Conservation (phyloP, 1,284 basidiomycete genomes). For the Caloboletus firmus region DNA sequence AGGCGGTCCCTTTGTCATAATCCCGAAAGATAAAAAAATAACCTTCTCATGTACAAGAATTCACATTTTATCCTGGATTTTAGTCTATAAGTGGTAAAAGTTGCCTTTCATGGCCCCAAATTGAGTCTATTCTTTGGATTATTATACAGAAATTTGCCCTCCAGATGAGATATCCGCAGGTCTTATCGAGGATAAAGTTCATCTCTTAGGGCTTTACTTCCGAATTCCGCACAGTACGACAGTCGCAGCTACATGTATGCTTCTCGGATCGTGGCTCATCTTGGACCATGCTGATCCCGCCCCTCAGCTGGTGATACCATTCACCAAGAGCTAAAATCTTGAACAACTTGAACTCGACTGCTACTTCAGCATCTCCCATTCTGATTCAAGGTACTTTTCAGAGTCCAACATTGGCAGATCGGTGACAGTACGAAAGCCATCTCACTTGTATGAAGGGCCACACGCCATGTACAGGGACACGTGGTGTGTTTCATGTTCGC, state of each 20-base stretch:
- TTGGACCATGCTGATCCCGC: background rate
- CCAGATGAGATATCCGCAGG: background rate
- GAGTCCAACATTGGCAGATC: background rate
- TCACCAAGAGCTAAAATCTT: background rate
- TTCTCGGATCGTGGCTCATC: too few relatives aligned
- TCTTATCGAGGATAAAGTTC: background rate
- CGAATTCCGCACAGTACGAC: background rate
- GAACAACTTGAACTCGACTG: background rate
- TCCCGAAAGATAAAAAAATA: background rate
- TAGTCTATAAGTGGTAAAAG: background rate
- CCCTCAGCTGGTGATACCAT: background rate
- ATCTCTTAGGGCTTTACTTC: background rate
- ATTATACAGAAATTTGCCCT: background rate
- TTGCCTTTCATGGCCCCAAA: background rate
- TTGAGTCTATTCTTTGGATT: background rate
- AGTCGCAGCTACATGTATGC: background rate
- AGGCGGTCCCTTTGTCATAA: slow-evolving; percentile 22
- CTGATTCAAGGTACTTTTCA: background rate
- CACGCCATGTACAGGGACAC: background rate
- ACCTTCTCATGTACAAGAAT: background rate
- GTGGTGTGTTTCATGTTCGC: background rate
- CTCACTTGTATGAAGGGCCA: background rate
- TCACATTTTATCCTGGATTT: background rate
- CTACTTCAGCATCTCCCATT: background rate
- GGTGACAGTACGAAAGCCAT: background rate